Conservation (phyloP, 768 basidiomycete species). For the Suillus tomentosus region DNA sequence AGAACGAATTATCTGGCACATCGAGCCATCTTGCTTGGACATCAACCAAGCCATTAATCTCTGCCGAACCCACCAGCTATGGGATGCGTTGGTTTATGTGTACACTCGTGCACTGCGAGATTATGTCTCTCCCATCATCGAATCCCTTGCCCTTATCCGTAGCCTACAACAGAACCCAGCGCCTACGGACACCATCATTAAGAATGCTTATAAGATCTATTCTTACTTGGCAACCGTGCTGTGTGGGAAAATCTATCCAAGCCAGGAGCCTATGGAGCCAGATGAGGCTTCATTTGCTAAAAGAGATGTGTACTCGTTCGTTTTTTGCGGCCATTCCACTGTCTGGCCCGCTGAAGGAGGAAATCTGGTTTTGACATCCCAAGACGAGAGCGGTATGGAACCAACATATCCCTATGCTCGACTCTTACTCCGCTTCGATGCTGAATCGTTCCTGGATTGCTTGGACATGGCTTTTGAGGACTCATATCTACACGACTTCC, state of each 20-base stretch:
- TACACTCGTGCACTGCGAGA: constrained; percentile 88
- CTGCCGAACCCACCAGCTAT: constrained; percentile 81
- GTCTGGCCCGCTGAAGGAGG: constrained; percentile 82
- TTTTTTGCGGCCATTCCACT: constrained; percentile 81
- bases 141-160: constrained; percentile 76
- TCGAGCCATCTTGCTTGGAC: constrained; percentile 88
- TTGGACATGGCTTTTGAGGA: constrained; percentile 97
- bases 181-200: constrained; percentile 55
- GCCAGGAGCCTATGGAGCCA: constrained; percentile 65
- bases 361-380: constrained; percentile 71
- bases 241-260: constrained; percentile 86
- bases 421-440: constrained; percentile 81
- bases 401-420: constrained; percentile 90
- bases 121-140: constrained; percentile 86
- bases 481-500: constrained; percentile 80
- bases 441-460: constrained; percentile 92
- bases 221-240: constrained; percentile 82
- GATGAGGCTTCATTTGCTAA: constrained; percentile 73
- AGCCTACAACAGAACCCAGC: constrained; percentile 17
- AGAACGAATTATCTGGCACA: constrained; percentile 94
- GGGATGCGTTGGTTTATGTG: constrained; percentile 93
- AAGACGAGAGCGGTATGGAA: constrained; percentile 73
- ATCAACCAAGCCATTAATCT: constrained; percentile 89
- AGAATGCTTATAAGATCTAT: constrained; percentile 90
- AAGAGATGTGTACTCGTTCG: constrained; percentile 72